Evolutionary conservation across 2,329 filamentous ascomycete species (phyloP).

Genomic region (Neurospora sp.): DNA sequence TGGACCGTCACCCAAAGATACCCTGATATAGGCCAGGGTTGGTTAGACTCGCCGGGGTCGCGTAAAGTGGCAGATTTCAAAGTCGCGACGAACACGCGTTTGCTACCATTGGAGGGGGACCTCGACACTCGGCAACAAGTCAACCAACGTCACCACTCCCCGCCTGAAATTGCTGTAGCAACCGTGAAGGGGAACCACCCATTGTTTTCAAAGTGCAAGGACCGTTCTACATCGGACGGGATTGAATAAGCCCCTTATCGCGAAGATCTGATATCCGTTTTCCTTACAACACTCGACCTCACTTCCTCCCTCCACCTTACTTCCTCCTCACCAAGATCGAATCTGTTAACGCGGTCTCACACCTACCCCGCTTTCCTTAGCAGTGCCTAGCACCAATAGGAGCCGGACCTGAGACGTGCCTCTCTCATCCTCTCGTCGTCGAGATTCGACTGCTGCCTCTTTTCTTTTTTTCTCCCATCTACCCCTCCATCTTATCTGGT

Average conservation of each 20-base stretch:
- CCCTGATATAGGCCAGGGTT: background rate
- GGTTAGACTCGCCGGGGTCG: background rate
- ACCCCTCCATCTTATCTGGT: background rate
- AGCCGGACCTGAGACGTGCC: conserved; percentile 3
- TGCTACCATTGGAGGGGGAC: background rate
- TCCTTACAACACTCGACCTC: background rate
- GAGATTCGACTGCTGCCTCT: background rate
- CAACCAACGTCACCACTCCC: conserved; percentile 3
- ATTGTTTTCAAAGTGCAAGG: background rate
- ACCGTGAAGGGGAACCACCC: background rate
- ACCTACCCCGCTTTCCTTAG: background rate
- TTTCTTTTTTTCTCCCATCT: background rate
- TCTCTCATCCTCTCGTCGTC: background rate
- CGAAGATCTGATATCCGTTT: background rate
- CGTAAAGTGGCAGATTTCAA: background rate
- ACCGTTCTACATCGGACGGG: background rate
- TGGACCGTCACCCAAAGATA: background rate
- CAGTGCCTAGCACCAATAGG: conserved; percentile 4
- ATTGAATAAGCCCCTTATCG: background rate
- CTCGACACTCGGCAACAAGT: background rate
- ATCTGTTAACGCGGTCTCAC: conserved; percentile 6
- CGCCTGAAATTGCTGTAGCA: background rate
- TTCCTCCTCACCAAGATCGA: conserved; percentile 7
- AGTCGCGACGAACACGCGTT: background rate
- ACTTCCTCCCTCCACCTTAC: background rate